Base-by-base conservation (phyloP, 2,329 filamentous ascomycete species). In the Xylariaceae sp. region DNA sequence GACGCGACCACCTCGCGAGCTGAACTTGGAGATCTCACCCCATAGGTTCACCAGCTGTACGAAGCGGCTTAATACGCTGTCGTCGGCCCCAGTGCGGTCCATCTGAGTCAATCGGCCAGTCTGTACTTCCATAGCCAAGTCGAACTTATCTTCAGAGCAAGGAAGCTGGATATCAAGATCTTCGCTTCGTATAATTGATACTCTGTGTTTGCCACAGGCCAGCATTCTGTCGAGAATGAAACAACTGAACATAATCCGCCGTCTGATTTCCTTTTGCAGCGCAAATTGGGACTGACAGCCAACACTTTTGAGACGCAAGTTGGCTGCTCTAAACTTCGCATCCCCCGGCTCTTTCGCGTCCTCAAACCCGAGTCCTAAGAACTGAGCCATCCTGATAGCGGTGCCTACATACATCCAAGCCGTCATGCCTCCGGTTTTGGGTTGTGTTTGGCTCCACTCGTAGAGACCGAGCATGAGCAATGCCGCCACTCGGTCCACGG, bases 201-300 rank as follows among this genome's bases (percentile, higher is more conserved):
- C 79, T 19, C 87, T 79, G 49, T 85, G 81, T 60, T 83, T 84
- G 17, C 87, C 87, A 64, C 83, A 87, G 31, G 86, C 83, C 21
- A 91, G 75, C 71, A 90, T 84, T 3, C 87, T 83, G 69, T 92
- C 89, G 64, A 92, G 78, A 48, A 91, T 86, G 56, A 89, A 86
- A 66, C 88, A 90, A 64, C 88, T 90, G 77, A 88, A 91, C 77
- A 91, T 89, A 0, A 88, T 90, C 6, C 89, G 82, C 23, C 89
- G 79, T 58, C 81, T 78, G 11, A 87, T 82, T 70, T 92, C 89
- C 55, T 84, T 84, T 31, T 82, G 76, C 19, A 88, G 82, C 43
- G 83, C 80, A 14, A 76, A 11, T 29, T 71, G 62, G 23, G 70
- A 67, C 45, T 66, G 60, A 24, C 62, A 56, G 14, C 40, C 54